Evolutionary conservation across 2,329 filamentous ascomycete genomes (phyloP).

Genomic region (Daldinia sp.): DNA sequence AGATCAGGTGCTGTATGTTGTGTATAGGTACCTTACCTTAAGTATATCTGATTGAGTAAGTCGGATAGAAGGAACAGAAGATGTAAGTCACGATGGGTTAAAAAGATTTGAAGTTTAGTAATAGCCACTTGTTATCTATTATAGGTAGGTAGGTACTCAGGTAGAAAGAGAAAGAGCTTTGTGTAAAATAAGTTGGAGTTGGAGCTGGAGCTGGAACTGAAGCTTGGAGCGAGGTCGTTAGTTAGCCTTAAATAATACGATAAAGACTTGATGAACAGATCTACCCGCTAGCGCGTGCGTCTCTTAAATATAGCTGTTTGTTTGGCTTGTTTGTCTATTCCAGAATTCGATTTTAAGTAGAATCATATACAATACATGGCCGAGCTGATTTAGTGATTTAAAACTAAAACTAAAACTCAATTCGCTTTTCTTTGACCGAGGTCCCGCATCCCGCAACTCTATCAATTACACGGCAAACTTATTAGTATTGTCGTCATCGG

Average conservation of each 20-base stretch:
- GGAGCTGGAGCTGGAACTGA: neutral
- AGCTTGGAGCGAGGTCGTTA: neutral
- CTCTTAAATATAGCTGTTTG: neutral
- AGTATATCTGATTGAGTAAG: neutral
- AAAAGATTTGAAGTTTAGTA: neutral
- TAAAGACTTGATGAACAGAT: conserved; percentile 14
- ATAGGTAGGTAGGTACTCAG: neutral
- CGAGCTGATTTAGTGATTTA: conserved; percentile 8
- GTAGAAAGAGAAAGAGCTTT: neutral
- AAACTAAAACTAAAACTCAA: neutral
- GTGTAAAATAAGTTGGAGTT: conserved; percentile 2
- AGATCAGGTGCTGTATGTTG: neutral
- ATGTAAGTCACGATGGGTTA: conserved; percentile 7
- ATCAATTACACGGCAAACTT: neutral
- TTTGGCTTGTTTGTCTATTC: conserved; percentile 1
- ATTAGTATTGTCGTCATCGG: conserved; percentile 27
- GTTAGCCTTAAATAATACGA: conserved; percentile 15
- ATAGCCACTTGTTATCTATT: neutral
- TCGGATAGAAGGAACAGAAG: conserved; percentile 4
- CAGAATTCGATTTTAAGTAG: conserved; percentile 16
- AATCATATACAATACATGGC: neutral
- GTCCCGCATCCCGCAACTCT: conserved; percentile 11
- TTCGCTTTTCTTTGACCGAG: conserved; percentile 27
- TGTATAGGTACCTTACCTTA: neutral
- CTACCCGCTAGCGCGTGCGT: conserved; percentile 13